phyloP scores from a whole-genome alignment of 75 land plant species.

The Adiantum capillusveneris region DNA sequence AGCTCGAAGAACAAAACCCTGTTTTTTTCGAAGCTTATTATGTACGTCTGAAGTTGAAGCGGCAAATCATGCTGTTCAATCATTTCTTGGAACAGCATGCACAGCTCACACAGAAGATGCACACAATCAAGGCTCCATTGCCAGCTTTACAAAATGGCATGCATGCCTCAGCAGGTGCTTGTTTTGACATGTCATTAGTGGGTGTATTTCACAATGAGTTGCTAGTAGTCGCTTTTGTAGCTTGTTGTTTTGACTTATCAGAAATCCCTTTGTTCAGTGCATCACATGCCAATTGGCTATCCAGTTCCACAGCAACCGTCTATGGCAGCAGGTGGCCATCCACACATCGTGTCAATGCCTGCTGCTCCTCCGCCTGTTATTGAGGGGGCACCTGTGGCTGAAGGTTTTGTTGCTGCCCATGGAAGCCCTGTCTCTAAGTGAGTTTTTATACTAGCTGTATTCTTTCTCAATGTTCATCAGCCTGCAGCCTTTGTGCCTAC shows the following conservation, averaged over 20 bases:
- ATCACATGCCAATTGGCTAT: conserved; percentile 78
- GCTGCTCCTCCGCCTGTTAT: conserved; percentile 60
- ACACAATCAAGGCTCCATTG: conserved; percentile 54
- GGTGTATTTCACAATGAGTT: no score
- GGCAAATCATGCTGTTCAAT: conserved; percentile 76
- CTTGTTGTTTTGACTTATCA: no score
- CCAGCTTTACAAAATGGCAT: conserved; percentile 80
- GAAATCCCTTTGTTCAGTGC: conserved; percentile 56
- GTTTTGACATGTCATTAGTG: not conserved
- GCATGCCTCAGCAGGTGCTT: conserved; percentile 66
- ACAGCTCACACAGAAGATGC: conserved; percentile 51
- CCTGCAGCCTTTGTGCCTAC: no score
- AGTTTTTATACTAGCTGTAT: conserved; percentile 10
- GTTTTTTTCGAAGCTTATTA: conserved; percentile 90
- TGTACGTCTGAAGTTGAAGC: conserved; percentile 68
- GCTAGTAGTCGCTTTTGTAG: no score
- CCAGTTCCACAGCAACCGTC: conserved; percentile 64
- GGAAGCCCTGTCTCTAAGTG: conserved; percentile 65
- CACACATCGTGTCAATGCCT: conserved; percentile 55
- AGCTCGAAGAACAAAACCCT: conserved; percentile 87
- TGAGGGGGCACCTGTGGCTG: conserved; percentile 74
- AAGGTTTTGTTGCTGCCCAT: conserved; percentile 51
- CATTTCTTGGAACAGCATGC: conserved; percentile 71
- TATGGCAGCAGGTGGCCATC: conserved; percentile 56
- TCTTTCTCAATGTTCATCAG: no score